Conservation (phyloP, 148 eudicot species). For the Chenopodium berlandieri region DNA sequence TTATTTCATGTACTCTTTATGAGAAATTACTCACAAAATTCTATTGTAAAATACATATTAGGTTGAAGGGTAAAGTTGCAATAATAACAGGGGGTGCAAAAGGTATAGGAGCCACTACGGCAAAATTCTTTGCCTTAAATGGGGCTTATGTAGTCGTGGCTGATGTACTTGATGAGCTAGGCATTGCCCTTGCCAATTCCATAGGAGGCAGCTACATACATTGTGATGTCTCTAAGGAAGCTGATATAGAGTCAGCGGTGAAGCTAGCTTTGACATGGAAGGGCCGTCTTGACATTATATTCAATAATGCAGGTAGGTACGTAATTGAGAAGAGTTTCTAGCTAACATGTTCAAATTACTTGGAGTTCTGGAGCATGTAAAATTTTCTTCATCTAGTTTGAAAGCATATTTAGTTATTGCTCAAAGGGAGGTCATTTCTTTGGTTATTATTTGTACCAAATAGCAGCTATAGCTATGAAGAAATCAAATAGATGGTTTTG, state of each 20-base stretch:
- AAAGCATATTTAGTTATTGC: neutral
- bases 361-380: neutral
- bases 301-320: slow-evolving; percentile 65
- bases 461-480: too few species aligned
- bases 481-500: too few species aligned
- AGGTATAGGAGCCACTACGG: slow-evolving; percentile 85
- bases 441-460: too few species aligned
- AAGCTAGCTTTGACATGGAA: slow-evolving; percentile 61
- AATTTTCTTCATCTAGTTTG: neutral
- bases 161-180: slow-evolving; percentile 66
- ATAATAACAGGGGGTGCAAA: slow-evolving; percentile 84
- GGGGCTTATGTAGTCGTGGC: slow-evolving; percentile 81
- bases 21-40: neutral
- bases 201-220: slow-evolving; percentile 70
- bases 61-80: slow-evolving; percentile 77
- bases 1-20: neutral
- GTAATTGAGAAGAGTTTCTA: neutral
- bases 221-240: slow-evolving; percentile 73
- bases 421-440: neutral
- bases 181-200: slow-evolving; percentile 48
- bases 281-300: slow-evolving; percentile 73
- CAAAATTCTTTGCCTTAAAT: slow-evolving; percentile 51
- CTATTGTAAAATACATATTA: slow-evolving; percentile 4
- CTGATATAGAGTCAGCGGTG: slow-evolving; percentile 59
- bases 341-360: neutral